Evolutionary conservation across 768 basidiomycete genomes (phyloP), one percentile per base, ranked within the genome.

Genomic region (Naganishia randhawae): DNA sequence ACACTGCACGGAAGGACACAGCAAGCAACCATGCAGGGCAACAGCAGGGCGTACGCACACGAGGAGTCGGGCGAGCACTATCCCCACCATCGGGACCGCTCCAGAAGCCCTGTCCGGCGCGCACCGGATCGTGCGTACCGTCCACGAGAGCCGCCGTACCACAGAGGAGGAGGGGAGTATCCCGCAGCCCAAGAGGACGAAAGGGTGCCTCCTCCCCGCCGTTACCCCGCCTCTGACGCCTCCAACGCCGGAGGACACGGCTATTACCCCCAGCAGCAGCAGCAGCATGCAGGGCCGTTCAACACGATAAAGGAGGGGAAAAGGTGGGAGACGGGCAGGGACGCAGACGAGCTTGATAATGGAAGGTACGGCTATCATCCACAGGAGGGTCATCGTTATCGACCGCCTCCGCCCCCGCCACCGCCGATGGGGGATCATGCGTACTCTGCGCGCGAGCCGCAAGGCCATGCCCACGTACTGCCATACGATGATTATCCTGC

Each of bases 141-240:
- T 17, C 45, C 19, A 22, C 45, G 45, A 6, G 45, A 48, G 13
- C n/a, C n/a, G n/a, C n/a, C n/a, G n/a, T 48, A 48, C 11, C n/a
- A 22, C 19, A 22, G 45, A n/a, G 45, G 19, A n/a, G 45, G 19
- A 48, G 57, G 25, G 1, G 63, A 64, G 6, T 50, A 31, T 25
- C 33, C 48, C 50, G 63, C n/a, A 17, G 45, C 45, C n/a, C n/a
- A n/a, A n/a, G n/a, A n/a, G 27, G 63, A 64, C 31, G 63, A 64
- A 6, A 50, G 63, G 41, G 33, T 64, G 1, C 63, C 63, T 32
- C 45, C 63, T 14, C 63, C 63, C 9, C 14, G 63, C 27, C n/a
- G 35, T 25, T 64, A 64, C 25, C 8, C n/a, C 50, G 48, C 37
- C 8, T 4, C 63, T 29, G 13, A 45, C 48, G 13, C 25, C n/a